Percentiles rank a stretch among this genome's conserved stretches.
phyloP scores from a whole-genome alignment of 148 eudicot species.

The Rheum nobile region DNA sequence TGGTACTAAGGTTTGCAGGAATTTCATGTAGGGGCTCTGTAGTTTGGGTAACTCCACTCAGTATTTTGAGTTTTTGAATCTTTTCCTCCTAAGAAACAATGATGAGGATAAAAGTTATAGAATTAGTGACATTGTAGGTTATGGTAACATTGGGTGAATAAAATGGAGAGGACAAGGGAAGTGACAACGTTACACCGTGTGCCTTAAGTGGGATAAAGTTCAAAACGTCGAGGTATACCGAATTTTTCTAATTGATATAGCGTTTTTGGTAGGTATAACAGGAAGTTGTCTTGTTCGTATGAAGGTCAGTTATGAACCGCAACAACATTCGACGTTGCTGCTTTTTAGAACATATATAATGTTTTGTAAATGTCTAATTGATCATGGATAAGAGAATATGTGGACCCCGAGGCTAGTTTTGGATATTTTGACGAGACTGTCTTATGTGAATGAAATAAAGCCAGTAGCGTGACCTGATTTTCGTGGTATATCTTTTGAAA shows the following conservation, averaged over 20 bases:
- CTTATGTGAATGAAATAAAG: background rate
- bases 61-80: background rate
- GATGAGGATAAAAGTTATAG: background rate
- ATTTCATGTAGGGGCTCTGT: background rate
- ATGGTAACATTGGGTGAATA: background rate
- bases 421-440: background rate
- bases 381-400: background rate
- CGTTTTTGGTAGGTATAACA: background rate
- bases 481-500: background rate
- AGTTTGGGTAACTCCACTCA: background rate
- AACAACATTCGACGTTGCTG: background rate
- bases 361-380: background rate
- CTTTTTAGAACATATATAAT: background rate
- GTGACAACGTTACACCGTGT: background rate
- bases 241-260: background rate
- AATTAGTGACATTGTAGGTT: background rate
- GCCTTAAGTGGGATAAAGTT: background rate
- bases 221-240: background rate
- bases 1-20: background rate
- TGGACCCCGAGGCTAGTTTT: background rate
- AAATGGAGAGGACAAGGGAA: background rate
- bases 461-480: background rate
- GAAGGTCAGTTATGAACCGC: background rate
- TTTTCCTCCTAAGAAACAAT: background rate
- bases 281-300: background rate